Conservation (phyloP, 257 asterid species). For the Fraxinus anomala region DNA sequence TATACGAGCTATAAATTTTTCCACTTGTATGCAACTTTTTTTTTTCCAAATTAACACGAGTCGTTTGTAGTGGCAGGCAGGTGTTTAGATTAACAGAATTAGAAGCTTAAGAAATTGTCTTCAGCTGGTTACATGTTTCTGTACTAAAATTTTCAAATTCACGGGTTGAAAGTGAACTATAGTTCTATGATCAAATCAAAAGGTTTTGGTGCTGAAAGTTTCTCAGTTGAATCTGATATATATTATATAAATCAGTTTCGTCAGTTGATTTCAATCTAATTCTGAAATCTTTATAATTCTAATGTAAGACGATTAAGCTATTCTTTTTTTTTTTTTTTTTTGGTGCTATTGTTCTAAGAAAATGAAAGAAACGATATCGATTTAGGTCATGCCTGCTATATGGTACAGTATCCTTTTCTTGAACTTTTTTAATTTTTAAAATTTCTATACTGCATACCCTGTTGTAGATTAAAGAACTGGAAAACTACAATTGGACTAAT, state of each 20-base stretch:
- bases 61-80: conserved; percentile 5
- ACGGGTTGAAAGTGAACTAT: not conserved
- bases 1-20: not conserved
- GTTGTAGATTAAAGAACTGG: not conserved
- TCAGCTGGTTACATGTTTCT: not conserved
- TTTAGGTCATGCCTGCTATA: not conserved
- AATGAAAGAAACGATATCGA: not conserved
- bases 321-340: not conserved
- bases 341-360: not conserved
- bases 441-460: not conserved
- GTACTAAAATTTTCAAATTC: not conserved
- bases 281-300: not conserved
- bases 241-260: not conserved
- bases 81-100: not conserved
- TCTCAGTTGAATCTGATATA: not conserved
- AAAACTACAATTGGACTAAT: not conserved
- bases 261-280: not conserved
- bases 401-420: not conserved
- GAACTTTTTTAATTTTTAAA: not conserved
- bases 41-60: conserved; percentile 10
- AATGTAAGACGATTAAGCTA: not conserved
- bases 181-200: not conserved
- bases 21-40: conserved; percentile 9
- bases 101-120: conserved; percentile 13
- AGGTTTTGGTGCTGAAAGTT: not conserved